Evolutionary conservation across 352 stramenopile species (phyloP).

Genomic region (Pilasporangium apinafurcum): DNA sequence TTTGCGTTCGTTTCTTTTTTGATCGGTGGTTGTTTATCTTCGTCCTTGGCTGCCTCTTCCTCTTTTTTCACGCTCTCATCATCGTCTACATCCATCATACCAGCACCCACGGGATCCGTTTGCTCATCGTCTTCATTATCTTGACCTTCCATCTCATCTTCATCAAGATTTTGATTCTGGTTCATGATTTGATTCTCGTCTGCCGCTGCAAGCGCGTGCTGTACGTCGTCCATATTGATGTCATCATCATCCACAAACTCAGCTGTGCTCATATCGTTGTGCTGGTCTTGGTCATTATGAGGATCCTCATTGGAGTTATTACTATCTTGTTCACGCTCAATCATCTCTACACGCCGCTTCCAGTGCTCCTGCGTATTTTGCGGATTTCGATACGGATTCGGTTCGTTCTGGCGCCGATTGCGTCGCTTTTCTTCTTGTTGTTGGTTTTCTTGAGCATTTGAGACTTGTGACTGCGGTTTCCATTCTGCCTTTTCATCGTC

Average conservation of each 20-base stretch:
- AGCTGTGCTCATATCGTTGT: constrained; percentile 47
- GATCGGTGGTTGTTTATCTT: constrained; percentile 20
- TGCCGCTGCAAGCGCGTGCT: constrained; percentile 56
- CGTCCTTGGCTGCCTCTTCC: constrained; percentile 15
- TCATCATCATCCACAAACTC: constrained; percentile 69
- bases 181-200: constrained; percentile 70
- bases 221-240: constrained; percentile 51
- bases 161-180: constrained; percentile 30
- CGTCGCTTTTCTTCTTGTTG: constrained; percentile 72
- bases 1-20: constrained; percentile 15
- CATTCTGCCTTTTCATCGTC: constrained; percentile 53
- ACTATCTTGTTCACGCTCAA: constrained; percentile 40
- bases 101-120: constrained; percentile 24
- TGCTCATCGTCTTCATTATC: constrained; percentile 30
- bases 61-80: constrained; percentile 37
- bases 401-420: constrained; percentile 66
- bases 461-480: constrained; percentile 43
- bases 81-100: constrained; percentile 65
- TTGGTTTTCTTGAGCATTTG: constrained; percentile 22
- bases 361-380: constrained; percentile 96
- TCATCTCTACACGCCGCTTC: constrained; percentile 93
- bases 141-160: constrained; percentile 51
- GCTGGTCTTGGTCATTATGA: constrained; percentile 36
- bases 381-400: constrained; percentile 94
- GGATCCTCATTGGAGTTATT: too few relatives aligned